A percentile compares a stretch with the other conserved stretches of the same genome.
Conservation (phyloP, 1,284 basidiomycete genomes). For the Paramarasmius palmivorus region DNA sequence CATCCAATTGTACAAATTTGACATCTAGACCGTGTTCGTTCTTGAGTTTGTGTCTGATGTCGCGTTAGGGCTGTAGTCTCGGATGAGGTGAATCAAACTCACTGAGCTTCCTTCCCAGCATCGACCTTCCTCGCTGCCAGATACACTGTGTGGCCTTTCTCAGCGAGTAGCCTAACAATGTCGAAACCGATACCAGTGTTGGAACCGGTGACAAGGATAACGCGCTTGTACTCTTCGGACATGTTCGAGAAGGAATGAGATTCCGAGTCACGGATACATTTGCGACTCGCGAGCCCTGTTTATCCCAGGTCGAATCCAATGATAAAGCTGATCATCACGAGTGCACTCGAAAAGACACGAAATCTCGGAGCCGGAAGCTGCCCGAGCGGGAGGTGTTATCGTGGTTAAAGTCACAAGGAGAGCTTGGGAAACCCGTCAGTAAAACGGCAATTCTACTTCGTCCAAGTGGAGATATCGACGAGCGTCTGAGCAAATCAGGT, state of each 20-base stretch:
- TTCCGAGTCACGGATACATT: too few relatives aligned
- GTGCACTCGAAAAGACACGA: too few relatives aligned
- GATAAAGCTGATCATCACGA: too few relatives aligned
- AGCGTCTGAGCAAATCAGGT: too few relatives aligned
- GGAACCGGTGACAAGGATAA: slow-evolving; percentile 17
- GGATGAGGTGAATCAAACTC: neutral
- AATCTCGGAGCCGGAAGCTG: too few relatives aligned
- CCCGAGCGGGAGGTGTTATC: too few relatives aligned
- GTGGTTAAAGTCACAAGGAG: too few relatives aligned
- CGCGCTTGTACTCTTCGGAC: slow-evolving; percentile 5
- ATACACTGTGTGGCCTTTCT: slow-evolving; percentile 21
- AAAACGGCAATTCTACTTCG: too few relatives aligned
- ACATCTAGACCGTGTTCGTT: slow-evolving; percentile 28
- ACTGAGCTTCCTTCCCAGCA: slow-evolving; percentile 18
- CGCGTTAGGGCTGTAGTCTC: neutral
- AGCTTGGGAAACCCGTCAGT: too few relatives aligned
- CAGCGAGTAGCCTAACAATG: slow-evolving; percentile 19
- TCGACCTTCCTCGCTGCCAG: slow-evolving; percentile 18
- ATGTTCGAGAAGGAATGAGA: neutral
- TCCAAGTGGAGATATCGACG: too few relatives aligned
- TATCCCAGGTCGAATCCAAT: too few relatives aligned
- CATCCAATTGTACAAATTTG: slow-evolving; percentile 33
- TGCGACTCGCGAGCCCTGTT: too few relatives aligned
- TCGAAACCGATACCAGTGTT: slow-evolving; percentile 22
- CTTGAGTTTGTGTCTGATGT: slow-evolving; percentile 24